Evolutionary conservation across 2,329 filamentous ascomycete genomes (phyloP), one percentile per base, ranked within the genome.

Genomic region (Penicillium sp.): DNA sequence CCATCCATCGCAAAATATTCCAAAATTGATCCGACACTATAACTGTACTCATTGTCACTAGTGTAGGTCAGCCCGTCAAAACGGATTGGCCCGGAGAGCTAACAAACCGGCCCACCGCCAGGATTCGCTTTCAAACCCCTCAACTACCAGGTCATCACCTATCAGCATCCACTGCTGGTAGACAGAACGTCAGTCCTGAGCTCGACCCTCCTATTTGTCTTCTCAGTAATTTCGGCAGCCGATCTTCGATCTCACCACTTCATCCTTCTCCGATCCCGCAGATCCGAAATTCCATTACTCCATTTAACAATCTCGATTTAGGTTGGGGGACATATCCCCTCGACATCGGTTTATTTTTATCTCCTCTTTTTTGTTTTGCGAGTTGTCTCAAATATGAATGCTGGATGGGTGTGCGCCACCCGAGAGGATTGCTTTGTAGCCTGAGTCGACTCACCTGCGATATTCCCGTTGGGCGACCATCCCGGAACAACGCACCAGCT

Each of bases 401-500:
- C 54, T 62, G 59, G 59, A 63, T 61, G 56, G 62, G 64, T 61
- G 63, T 61, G 54, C 55, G 53, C 64, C 63, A 66, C 62, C 64
- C 63, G 64, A 61, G 57, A 64, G 59, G 61, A 64, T 61, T 65
- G 59, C 61, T 64, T 64, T 63, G 63, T 68, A 67, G 67, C 64
- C 63, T 63, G 61, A 64, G 58, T 57, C 60, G 60, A 57, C 55
- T 58, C 57, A 62, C 56, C 60, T 67, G 63, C 60, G 64, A 68
- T 62, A 60, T 60, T 55, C 55, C 56, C 58, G 57, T 63, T 64
- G 62, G 57, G 65, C 61, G 60, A 64, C 59, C 59, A 64, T 56
- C 61, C 57, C 60, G 63, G 65, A 64, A 66, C 66, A 70, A 65
- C 67, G 57, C 67, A 69, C 68, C 65, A 61, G 50, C 47, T 55